A percentile compares a stretch with the other conserved stretches of the same genome.
Conservation (phyloP, 2,329 filamentous ascomycete species). For the Diaporthe ilicicola region DNA sequence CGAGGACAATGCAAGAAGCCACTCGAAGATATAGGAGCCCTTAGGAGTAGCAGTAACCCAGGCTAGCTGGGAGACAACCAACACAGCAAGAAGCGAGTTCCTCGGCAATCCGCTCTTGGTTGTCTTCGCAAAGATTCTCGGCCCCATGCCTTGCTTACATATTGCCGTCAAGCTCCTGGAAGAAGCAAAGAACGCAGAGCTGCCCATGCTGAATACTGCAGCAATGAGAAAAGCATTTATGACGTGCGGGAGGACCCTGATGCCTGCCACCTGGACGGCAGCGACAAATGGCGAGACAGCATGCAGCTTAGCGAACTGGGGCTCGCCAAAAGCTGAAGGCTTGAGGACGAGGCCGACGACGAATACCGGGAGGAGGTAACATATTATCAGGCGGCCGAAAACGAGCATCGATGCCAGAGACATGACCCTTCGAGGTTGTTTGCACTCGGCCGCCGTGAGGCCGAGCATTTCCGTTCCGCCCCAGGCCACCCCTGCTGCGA, state of each 20-base stretch:
- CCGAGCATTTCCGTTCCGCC: conserved; percentile 56
- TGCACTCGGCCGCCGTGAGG: conserved; percentile 52
- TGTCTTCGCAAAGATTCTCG: conserved; percentile 36
- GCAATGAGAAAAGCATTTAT: conserved; percentile 32
- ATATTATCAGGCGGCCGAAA: conserved; percentile 48
- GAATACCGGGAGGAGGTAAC: conserved; percentile 50
- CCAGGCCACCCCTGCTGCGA: conserved; percentile 54
- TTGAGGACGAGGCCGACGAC: conserved; percentile 46
- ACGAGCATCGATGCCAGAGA: conserved; percentile 50
- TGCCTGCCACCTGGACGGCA: conserved; percentile 44
- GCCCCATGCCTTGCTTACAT: conserved; percentile 47
- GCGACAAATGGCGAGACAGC: conserved; percentile 43
- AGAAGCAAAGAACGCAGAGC: conserved; percentile 51
- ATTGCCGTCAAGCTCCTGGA: conserved; percentile 48
- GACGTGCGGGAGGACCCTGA: conserved; percentile 18
- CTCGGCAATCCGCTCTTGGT: conserved; percentile 47
- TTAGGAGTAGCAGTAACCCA: conserved; percentile 51
- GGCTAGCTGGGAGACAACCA: conserved; percentile 50
- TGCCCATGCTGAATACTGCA: conserved; percentile 48
- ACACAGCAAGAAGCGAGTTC: conserved; percentile 38
- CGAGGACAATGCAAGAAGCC: conserved; percentile 60
- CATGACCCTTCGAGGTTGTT: conserved; percentile 47
- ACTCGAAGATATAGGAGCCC: conserved; percentile 51
- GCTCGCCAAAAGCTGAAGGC: conserved; percentile 39
- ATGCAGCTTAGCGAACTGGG: conserved; percentile 39